These are phyloP conservation scores for Glebionis coronaria DNA, from an alignment of 129 eudicot genomes.

Conservation along the genomic window DNA sequence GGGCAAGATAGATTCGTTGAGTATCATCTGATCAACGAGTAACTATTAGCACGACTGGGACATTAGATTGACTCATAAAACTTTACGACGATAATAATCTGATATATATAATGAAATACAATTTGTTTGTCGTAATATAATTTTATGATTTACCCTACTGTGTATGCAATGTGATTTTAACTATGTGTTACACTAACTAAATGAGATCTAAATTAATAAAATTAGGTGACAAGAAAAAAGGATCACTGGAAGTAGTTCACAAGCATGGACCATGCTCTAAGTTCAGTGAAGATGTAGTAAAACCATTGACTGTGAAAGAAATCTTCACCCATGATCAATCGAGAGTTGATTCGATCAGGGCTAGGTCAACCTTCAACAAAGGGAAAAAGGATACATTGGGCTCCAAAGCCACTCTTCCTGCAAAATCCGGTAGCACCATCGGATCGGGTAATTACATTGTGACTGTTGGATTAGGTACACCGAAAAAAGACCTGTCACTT, in stretches of 20 bases:
- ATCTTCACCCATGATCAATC: constrained; percentile 48
- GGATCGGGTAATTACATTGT: constrained; percentile 72
- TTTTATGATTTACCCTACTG: background rate
- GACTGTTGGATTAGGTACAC: constrained; percentile 70
- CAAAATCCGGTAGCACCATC: constrained; percentile 54
- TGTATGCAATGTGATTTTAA: background rate
- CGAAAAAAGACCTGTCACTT: constrained; percentile 48
- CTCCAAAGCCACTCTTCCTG: constrained; percentile 43
- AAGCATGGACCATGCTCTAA: constrained; percentile 73
- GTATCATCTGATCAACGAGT: too few species aligned
- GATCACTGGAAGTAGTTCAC: constrained; percentile 50
- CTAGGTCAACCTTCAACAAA: constrained; percentile 22
- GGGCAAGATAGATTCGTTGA: too few species aligned
- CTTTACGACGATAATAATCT: too few species aligned
- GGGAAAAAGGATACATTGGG: constrained; percentile 14
- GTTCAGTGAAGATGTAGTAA: constrained; percentile 17
- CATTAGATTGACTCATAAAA: too few species aligned
- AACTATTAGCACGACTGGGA: too few species aligned
- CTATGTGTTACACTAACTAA: background rate
- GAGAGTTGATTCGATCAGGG: constrained; percentile 47
- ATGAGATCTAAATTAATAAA: constrained; percentile 11
- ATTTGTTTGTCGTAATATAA: background rate
- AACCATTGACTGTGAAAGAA: constrained; percentile 32
- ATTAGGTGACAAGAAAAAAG: constrained; percentile 37
- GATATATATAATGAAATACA: background rate